Conservation (phyloP, 1,139 yeast species). For the Trichomonascaceae sp. region DNA sequence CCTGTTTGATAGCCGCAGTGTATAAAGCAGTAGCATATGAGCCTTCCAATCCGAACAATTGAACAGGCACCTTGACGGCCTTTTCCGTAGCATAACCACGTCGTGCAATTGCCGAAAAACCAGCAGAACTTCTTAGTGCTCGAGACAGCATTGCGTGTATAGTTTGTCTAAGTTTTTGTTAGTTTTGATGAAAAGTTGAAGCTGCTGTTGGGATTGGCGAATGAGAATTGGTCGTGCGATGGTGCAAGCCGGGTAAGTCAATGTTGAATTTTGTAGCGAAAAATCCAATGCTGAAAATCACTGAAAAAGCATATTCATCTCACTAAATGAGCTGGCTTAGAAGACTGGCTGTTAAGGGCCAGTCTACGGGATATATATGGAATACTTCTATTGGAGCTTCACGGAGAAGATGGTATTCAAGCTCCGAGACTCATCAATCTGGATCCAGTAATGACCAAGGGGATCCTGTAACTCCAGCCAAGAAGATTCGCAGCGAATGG, state of each 20-base stretch:
- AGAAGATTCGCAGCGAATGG: slow-evolving; percentile 14
- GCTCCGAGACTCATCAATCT: background rate
- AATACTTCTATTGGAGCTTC: background rate
- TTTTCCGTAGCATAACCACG: slow-evolving; percentile 39
- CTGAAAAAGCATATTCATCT: background rate
- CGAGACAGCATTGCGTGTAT: slow-evolving; percentile 5
- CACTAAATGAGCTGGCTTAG: background rate
- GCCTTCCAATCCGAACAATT: slow-evolving; percentile 92
- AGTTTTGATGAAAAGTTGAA: background rate
- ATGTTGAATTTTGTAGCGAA: background rate
- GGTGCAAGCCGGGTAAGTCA: slow-evolving; percentile 4
- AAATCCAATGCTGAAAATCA: background rate
- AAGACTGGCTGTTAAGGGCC: background rate
- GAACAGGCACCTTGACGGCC: slow-evolving; percentile 77
- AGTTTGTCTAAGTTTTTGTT: background rate
- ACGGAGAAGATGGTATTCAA: background rate
- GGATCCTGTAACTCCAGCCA: background rate
- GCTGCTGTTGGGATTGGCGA: slow-evolving; percentile 5
- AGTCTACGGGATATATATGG: background rate
- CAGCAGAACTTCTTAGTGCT: slow-evolving; percentile 8
- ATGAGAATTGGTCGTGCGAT: slow-evolving; percentile 3
- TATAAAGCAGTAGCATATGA: slow-evolving; percentile 94
- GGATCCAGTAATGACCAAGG: background rate
- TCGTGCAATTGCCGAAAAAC: slow-evolving; percentile 17
- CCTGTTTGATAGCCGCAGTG: slow-evolving; percentile 83